Evolutionary conservation across 2,329 filamentous ascomycete genomes (phyloP).

Genomic region (Fusarium coicis): DNA sequence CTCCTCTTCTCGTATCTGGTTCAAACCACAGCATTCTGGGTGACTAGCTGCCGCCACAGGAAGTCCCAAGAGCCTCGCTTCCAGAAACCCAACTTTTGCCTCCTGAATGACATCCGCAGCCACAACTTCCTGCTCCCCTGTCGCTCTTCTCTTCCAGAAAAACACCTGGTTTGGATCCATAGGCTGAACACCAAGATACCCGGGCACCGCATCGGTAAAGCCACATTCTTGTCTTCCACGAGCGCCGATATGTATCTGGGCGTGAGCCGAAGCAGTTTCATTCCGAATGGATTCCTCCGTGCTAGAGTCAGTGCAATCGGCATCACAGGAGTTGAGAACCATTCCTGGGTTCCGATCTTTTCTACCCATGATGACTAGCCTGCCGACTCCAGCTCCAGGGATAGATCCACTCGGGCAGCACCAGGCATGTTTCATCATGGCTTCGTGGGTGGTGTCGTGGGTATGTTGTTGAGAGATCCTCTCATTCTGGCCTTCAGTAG

Average conservation of each 20-base stretch:
- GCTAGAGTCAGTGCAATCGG: rapidly evolving
- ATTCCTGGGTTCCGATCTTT: not conserved
- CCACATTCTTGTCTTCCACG: not conserved
- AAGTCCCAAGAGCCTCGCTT: not conserved
- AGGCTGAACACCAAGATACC: not conserved
- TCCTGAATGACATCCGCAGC: not conserved
- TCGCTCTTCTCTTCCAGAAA: not conserved
- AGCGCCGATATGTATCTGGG: not conserved
- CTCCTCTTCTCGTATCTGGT: rapidly evolving
- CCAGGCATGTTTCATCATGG: not conserved
- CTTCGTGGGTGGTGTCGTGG: not conserved
- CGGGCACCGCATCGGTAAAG: not conserved
- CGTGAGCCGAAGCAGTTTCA: not conserved
- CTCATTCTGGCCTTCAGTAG: rapidly evolving
- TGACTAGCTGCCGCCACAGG: not conserved
- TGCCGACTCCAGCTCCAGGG: not conserved
- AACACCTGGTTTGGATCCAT: not conserved
- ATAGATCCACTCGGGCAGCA: not conserved
- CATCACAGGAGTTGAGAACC: not conserved
- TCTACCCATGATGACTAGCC: not conserved
- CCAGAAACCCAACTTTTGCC: not conserved
- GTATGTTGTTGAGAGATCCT: rapidly evolving
- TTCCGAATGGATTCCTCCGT: not conserved
- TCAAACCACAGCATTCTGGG: not conserved
- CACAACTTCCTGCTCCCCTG: not conserved